phyloP scores from a whole-genome alignment of 2,329 filamentous ascomycete genomes.

The Chaetomium sp. region DNA sequence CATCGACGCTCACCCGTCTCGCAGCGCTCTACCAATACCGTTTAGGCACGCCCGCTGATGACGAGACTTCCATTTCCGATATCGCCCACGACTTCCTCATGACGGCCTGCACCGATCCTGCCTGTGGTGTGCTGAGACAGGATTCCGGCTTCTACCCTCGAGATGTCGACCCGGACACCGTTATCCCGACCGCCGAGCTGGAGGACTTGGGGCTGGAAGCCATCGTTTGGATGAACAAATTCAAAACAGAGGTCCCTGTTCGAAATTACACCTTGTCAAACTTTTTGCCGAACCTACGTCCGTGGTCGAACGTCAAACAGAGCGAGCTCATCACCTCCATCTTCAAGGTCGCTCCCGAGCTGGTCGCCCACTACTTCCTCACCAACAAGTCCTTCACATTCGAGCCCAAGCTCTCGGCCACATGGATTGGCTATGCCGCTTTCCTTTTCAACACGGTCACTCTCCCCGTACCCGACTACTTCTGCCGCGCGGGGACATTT shows the following conservation, averaged over 20 bases:
- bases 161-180: slow-evolving; percentile 59
- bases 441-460: slow-evolving; percentile 82
- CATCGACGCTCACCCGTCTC: slow-evolving; percentile 71
- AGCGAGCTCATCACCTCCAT: slow-evolving; percentile 79
- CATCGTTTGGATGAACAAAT: slow-evolving; percentile 70
- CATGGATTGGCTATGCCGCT: slow-evolving; percentile 92
- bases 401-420: slow-evolving; percentile 87
- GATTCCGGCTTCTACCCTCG: slow-evolving; percentile 85
- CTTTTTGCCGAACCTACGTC: slow-evolving; percentile 76
- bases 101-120: slow-evolving; percentile 71
- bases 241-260: slow-evolving; percentile 67
- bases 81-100: slow-evolving; percentile 75
- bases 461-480: slow-evolving; percentile 70
- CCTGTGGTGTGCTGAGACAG: slow-evolving; percentile 72
- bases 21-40: slow-evolving; percentile 69
- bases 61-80: slow-evolving; percentile 60
- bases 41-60: slow-evolving; percentile 47
- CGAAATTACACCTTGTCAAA: slow-evolving; percentile 78
- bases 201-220: slow-evolving; percentile 68
- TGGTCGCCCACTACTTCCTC: slow-evolving; percentile 84
- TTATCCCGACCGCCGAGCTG: slow-evolving; percentile 44
- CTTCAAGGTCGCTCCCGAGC: slow-evolving; percentile 79
- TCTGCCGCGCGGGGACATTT: slow-evolving; percentile 67
- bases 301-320: slow-evolving; percentile 80
- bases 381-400: slow-evolving; percentile 79